Percentiles rank a stretch among this genome's conserved stretches.
phyloP scores from a whole-genome alignment of 768 basidiomycete species.

The Hydnomerulius pinastri region DNA sequence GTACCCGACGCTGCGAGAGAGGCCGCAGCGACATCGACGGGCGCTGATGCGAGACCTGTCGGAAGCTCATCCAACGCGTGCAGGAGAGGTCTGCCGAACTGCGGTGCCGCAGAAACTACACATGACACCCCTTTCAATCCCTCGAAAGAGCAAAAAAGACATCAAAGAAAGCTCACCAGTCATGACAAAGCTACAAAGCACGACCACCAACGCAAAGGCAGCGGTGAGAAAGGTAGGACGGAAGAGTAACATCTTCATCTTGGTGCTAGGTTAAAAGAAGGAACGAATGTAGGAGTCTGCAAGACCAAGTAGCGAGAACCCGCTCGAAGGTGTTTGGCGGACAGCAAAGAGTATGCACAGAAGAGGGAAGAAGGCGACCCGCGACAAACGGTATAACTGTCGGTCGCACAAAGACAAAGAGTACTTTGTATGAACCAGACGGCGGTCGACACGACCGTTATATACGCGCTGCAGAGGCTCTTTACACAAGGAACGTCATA shows the following conservation, averaged over 20 bases:
- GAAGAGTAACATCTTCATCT: slow-evolving; percentile 25
- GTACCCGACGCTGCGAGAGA: not conserved
- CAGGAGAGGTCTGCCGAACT: slow-evolving; percentile 18
- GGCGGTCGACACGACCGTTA: not conserved
- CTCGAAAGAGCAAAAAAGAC: not conserved
- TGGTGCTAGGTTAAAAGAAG: not conserved
- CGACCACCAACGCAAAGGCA: slow-evolving; percentile 3
- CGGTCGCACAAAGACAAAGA: not conserved
- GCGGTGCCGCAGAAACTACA: slow-evolving; percentile 20
- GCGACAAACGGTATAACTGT: not conserved
- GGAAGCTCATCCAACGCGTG: slow-evolving; percentile 11
- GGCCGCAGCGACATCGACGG: not conserved
- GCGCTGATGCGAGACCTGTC: not conserved
- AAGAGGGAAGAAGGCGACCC: not conserved
- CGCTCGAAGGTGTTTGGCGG: slow-evolving; percentile 10
- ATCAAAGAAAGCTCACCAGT: slow-evolving; percentile 12
- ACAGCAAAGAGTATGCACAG: not conserved
- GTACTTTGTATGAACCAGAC: not conserved
- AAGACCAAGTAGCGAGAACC: slow-evolving; percentile 10
- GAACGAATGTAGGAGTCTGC: not conserved
- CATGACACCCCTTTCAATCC: not conserved
- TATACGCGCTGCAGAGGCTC: slow-evolving; percentile 6
- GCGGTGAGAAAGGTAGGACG: slow-evolving; percentile 19
- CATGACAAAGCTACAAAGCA: slow-evolving; percentile 11
- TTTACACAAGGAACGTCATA: slow-evolving; percentile 21